These are phyloP conservation scores for Boletus subcaerulescens DNA, from an alignment of 768 basidiomycete genomes.

Conservation along the genomic window DNA sequence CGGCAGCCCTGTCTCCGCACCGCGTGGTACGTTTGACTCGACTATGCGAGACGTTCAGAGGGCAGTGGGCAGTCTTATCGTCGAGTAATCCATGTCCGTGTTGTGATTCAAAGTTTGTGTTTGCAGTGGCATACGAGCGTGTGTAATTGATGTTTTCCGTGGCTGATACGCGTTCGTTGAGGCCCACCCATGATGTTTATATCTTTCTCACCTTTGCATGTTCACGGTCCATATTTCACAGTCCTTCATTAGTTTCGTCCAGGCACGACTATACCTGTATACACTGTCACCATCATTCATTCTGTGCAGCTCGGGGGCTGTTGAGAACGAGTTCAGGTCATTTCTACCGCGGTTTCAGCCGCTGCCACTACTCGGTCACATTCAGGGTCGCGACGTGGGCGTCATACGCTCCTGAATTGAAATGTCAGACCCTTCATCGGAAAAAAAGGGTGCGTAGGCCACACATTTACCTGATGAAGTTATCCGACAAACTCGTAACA, in stretches of 20 bases:
- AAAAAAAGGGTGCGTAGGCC: slow-evolving; percentile 13
- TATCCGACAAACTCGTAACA: slow-evolving; percentile 7
- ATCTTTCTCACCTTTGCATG: slow-evolving; percentile 8
- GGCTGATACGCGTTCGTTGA: slow-evolving; percentile 18
- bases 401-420: slow-evolving; percentile 6
- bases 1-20: slow-evolving; percentile 24
- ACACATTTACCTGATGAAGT: slow-evolving; percentile 11
- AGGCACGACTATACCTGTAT: slow-evolving; percentile 26
- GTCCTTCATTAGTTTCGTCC: slow-evolving; percentile 28
- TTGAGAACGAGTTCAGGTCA: not conserved
- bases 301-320: not conserved
- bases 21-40: slow-evolving; percentile 46
- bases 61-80: slow-evolving; percentile 73
- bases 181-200: slow-evolving; percentile 8
- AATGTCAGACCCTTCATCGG: not conserved
- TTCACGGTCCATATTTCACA: slow-evolving; percentile 21
- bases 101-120: slow-evolving; percentile 10
- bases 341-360: not conserved
- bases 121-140: slow-evolving; percentile 17
- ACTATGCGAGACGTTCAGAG: slow-evolving; percentile 68
- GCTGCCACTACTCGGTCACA: not conserved
- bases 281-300: slow-evolving; percentile 16
- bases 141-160: slow-evolving; percentile 21
- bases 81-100: slow-evolving; percentile 48
- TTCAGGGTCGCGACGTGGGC: slow-evolving; percentile 10